phyloP scores from a whole-genome alignment of 805 yeast genomes.

The Scheffersomyces amazonensis region DNA sequence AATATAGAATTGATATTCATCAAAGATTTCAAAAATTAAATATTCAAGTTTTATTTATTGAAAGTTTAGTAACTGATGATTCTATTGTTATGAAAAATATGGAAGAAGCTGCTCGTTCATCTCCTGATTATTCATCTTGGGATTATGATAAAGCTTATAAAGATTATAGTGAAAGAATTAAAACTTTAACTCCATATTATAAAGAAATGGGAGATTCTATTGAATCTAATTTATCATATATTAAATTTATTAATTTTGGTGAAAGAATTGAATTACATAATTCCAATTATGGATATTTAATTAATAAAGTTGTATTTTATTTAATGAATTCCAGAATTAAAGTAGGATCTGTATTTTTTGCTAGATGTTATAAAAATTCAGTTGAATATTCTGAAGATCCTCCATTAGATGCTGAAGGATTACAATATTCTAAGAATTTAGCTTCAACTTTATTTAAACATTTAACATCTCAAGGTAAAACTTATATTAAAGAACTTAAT shows the following conservation, averaged over 20 bases:
- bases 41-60: conserved; percentile 83
- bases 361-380: conserved; percentile 65
- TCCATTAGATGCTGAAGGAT: conserved; percentile 73
- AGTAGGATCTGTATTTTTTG: conserved; percentile 88
- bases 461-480: conserved; percentile 32
- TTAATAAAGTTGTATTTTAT: conserved; percentile 87
- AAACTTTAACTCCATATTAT: conserved; percentile 64
- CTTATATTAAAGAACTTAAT: conserved; percentile 18
- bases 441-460: conserved; percentile 51
- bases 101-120: conserved; percentile 71
- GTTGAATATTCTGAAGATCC: conserved; percentile 73
- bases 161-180: conserved; percentile 75
- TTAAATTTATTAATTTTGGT: conserved; percentile 89
- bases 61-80: conserved; percentile 76
- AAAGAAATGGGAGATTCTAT: conserved; percentile 61
- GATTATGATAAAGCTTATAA: conserved; percentile 67
- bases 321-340: conserved; percentile 88
- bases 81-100: conserved; percentile 70
- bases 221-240: conserved; percentile 53
- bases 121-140: conserved; percentile 86
- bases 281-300: conserved; percentile 82
- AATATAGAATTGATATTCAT: conserved; percentile 60
- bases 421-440: conserved; percentile 61
- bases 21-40: conserved; percentile 51
- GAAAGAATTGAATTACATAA: conserved; percentile 76